Evolutionary conservation across 441 rosid species (phyloP), one percentile per base, ranked within the genome.

Genomic region (Erodium texanum): DNA sequence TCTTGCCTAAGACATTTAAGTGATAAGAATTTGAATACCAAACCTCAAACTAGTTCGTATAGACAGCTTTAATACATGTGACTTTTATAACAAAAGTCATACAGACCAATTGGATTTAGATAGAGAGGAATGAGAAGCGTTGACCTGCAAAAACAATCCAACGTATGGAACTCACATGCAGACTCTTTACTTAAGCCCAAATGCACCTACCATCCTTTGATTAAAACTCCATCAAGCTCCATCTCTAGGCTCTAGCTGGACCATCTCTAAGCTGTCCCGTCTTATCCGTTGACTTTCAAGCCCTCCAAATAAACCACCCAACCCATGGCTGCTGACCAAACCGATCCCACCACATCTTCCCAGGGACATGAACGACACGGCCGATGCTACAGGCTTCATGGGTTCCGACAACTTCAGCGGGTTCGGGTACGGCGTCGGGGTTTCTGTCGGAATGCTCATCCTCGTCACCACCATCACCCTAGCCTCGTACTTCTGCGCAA

Each of bases 351-450:
- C 43, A 36, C 43, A 6, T 7, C 11, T 11, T 10, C 45, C 9
- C 6, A 7, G 11, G 45, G 8, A 5, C 3, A 48, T 48, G 56
- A 48, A 48, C 56, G 1, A 2, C 56, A 38, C 9, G 11, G 18
- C 5, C 56, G 56, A 48, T n/a, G 5, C 54, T 16, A 6, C 56
- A 14, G 56, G 56, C 56, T 48, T 15, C 18, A 5, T 48, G 7
- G 56, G 56, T 14, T 48, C 56, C 56, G 15, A 48, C 56, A 48
- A 48, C 56, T 14, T 48, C 56, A n/a, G 56, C 56, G 56, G 56
- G 6, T 48, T 48, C 56, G 18, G 56, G 18, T 48, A 48, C 56
- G 56, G 56, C 3, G 18, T 48, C 56, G 56, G 56, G 3, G 56
- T 48, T 4, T 48, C 56, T 14, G 18, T 48, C 56, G 56, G 56